Percentiles rank a stretch among this genome's conserved stretches.
phyloP scores from a whole-genome alignment of 345 rosid genomes.

The Raphanus sativus region DNA sequence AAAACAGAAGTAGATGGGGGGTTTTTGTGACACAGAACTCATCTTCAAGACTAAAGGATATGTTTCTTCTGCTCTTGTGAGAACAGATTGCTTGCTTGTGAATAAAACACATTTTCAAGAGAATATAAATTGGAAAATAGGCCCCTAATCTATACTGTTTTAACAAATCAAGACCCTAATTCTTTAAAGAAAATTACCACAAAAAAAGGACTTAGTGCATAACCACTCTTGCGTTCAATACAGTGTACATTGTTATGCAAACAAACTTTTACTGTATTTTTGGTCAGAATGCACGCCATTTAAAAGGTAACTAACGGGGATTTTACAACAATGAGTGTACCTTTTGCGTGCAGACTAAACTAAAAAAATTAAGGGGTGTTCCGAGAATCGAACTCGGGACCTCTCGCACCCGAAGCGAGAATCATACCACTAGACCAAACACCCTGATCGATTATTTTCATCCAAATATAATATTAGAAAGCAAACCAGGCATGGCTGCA shows the following conservation, averaged over 20 bases:
- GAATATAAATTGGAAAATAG: no score
- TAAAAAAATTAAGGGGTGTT: conserved; percentile 52
- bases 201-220: no score
- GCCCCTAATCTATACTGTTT: no score
- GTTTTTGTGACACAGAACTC: conserved; percentile 5
- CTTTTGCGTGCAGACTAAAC: neutral
- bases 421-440: conserved; percentile 99
- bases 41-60: neutral
- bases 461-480: neutral
- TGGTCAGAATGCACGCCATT: neutral
- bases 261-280: neutral
- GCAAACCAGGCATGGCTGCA: neutral
- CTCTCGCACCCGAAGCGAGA: conserved; percentile 99
- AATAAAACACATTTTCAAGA: no score
- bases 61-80: neutral
- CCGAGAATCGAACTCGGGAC: conserved; percentile 94
- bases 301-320: neutral
- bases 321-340: neutral
- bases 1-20: conserved; percentile 1
- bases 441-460: conserved; percentile 27
- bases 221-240: no score
- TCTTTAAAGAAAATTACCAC: no score
- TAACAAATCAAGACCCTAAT: no score
- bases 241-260: neutral
- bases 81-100: neutral